Evolutionary conservation across 305 asterid species (phyloP).

Genomic region (Fraxinus albicans): DNA sequence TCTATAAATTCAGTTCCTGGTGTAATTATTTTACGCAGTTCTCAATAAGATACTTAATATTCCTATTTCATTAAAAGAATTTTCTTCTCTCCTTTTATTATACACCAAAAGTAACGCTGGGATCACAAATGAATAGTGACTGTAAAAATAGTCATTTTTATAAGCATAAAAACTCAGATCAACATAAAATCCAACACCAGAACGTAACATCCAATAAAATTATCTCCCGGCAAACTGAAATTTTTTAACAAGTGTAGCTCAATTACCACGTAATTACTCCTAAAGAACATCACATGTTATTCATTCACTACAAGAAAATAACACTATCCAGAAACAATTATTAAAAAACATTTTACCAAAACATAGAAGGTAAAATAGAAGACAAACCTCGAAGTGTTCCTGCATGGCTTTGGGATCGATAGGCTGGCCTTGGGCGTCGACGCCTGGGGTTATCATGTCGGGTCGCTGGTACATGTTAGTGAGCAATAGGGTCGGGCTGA

Average conservation of each 20-base stretch:
- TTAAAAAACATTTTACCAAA: background rate
- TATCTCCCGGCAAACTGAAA: background rate
- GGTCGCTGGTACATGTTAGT: slow-evolving; percentile 97
- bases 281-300: background rate
- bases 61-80: too few species aligned
- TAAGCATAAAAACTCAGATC: background rate
- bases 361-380: background rate
- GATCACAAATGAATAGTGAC: background rate
- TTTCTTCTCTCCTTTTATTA: background rate
- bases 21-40: background rate
- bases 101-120: background rate
- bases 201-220: background rate
- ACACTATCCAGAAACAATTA: background rate
- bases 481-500: slow-evolving; percentile 82
- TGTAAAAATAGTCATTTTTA: background rate
- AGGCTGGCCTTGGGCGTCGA: slow-evolving; percentile 78
- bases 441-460: slow-evolving; percentile 94
- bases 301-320: background rate
- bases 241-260: background rate
- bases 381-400: slow-evolving; percentile 78
- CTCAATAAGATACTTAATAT: too few species aligned
- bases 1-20: background rate
- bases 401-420: slow-evolving; percentile 77
- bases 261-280: background rate
- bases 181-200: background rate